These are phyloP conservation scores for Saccharomycodes ludwigii DNA, from an alignment of 805 yeast species.

Conservation along the genomic window DNA sequence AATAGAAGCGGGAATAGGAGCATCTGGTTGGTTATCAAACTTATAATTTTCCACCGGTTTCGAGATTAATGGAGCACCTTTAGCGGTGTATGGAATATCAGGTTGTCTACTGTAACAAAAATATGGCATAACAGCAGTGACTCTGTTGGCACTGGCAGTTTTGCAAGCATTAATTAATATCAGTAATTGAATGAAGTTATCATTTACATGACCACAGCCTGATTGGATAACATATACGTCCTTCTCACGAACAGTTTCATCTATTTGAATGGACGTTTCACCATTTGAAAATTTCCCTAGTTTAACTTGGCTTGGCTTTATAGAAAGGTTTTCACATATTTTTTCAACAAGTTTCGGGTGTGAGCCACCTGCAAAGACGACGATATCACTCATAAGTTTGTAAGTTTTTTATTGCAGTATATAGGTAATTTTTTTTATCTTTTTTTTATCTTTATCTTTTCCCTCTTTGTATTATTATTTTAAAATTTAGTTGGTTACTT, in stretches of 20 bases:
- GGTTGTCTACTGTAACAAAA: constrained; percentile 96
- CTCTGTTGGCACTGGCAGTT: constrained; percentile 77
- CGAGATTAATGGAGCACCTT: constrained; percentile 55
- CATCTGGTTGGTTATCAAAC: constrained; percentile 39
- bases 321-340: constrained; percentile 68
- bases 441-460: no score
- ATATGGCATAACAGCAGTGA: constrained; percentile 83
- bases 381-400: constrained; percentile 79
- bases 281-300: constrained; percentile 75
- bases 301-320: constrained; percentile 55
- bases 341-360: constrained; percentile 66
- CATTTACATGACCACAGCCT: constrained; percentile 83
- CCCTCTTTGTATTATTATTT: no score
- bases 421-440: no score
- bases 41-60: constrained; percentile 29
- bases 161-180: constrained; percentile 88
- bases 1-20: constrained; percentile 26
- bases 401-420: no score
- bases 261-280: constrained; percentile 78
- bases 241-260: constrained; percentile 87
- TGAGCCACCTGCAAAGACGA: constrained; percentile 83
- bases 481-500: no score
- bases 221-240: constrained; percentile 84
- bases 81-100: constrained; percentile 71
- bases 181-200: constrained; percentile 69